A percentile compares a stretch with the other conserved stretches of the same genome.
Evolutionary conservation across 768 basidiomycete species (phyloP).

Genomic region (Hygrophoropsis aurantiaca): DNA sequence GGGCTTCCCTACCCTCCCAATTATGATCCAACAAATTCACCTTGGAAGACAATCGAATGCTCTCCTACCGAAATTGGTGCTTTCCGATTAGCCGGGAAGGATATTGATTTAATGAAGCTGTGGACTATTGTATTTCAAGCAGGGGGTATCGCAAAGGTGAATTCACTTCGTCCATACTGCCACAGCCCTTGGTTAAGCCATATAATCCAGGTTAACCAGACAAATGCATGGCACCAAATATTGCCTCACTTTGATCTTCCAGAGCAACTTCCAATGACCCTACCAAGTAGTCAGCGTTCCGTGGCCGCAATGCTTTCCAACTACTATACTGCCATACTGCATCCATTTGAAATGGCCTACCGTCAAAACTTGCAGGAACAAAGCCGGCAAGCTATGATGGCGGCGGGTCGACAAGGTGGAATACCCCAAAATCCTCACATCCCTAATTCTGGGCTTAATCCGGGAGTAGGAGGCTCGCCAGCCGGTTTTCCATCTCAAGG

Average conservation of each 20-base stretch:
- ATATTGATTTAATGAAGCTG: conserved; percentile 74
- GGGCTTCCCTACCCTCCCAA: conserved; percentile 52
- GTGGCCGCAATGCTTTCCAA: conserved; percentile 53
- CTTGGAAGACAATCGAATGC: conserved; percentile 66
- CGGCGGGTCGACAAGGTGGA: conserved; percentile 34
- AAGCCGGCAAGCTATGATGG: conserved; percentile 52
- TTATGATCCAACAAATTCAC: conserved; percentile 63
- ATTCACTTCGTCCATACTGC: conserved; percentile 23
- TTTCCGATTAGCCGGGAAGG: conserved; percentile 69
- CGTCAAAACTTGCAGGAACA: conserved; percentile 60
- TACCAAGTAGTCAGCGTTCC: conserved; percentile 46
- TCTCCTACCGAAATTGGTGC: conserved; percentile 56
- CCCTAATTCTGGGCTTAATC: conserved; percentile 16
- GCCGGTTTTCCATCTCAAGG: not conserved
- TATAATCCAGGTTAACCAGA: conserved; percentile 42
- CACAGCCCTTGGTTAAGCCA: conserved; percentile 12
- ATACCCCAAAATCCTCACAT: conserved; percentile 8
- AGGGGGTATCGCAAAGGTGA: conserved; percentile 65
- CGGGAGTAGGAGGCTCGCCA: conserved; percentile 9
- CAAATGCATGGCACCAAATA: conserved; percentile 57
- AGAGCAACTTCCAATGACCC: conserved; percentile 48
- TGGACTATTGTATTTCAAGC: conserved; percentile 60
- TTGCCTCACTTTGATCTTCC: conserved; percentile 60
- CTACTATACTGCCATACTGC: conserved; percentile 61
- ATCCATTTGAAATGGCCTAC: conserved; percentile 73